Percentiles rank a stretch among this genome's conserved stretches.
Conservation (phyloP, 108 stramenopile genomes). For the Mediolabrus comicus region DNA sequence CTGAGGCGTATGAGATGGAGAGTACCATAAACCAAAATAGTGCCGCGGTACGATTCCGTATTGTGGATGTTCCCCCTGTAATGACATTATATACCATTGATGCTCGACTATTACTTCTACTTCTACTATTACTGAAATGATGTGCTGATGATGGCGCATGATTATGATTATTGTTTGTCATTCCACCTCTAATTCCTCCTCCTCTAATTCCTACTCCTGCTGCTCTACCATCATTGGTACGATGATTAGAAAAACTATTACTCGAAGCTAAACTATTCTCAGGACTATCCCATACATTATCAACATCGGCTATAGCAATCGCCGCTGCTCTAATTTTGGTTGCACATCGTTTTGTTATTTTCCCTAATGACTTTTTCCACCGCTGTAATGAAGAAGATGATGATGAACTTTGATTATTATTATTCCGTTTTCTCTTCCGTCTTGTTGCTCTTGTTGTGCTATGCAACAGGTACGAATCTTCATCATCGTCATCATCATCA, state of each 20-base stretch:
- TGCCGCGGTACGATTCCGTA: slow-evolving; percentile 52
- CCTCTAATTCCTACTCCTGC: background rate
- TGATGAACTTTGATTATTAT: background rate
- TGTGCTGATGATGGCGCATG: background rate
- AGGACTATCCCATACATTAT: slow-evolving; percentile 81
- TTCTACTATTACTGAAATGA: background rate
- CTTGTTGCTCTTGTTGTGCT: background rate
- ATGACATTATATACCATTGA: slow-evolving; percentile 32
- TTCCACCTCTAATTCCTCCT: no score
- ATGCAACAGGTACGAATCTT: slow-evolving; percentile 9
- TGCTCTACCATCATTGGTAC: background rate
- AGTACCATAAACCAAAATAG: slow-evolving; percentile 79
- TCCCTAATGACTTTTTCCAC: background rate
- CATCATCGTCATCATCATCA: background rate
- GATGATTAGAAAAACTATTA: slow-evolving; percentile 2
- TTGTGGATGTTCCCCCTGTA: slow-evolving; percentile 20
- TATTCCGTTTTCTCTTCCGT: background rate
- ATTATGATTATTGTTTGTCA: background rate
- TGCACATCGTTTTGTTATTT: background rate
- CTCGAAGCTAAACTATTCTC: background rate
- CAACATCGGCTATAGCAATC: slow-evolving; percentile 65
- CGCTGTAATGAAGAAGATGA: no score
- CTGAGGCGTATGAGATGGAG: slow-evolving; percentile 67
- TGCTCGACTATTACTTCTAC: slow-evolving; percentile 1
- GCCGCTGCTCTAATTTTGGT: slow-evolving; percentile 32